Percentiles rank a stretch among this genome's conserved stretches.
phyloP scores from a whole-genome alignment of 148 eudicot genomes.

The Camellia granthamiana region DNA sequence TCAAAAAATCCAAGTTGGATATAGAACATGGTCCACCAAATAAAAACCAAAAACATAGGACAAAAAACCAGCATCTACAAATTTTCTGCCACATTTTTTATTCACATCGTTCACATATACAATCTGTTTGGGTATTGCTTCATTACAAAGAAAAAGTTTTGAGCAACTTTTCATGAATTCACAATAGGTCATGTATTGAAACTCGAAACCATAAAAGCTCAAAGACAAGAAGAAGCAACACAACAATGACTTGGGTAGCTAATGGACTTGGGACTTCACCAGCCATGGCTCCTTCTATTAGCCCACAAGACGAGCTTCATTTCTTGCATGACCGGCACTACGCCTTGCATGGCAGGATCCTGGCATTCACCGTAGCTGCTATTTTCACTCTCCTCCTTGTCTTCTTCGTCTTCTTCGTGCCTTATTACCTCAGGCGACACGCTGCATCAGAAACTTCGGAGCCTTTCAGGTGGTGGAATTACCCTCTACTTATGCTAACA shows the following conservation, averaged over 20 bases:
- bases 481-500: neutral
- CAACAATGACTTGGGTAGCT: neutral
- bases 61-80: too few relatives aligned
- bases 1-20: too few relatives aligned
- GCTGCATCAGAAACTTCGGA: neutral
- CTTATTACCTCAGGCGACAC: neutral
- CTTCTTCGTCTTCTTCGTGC: neutral
- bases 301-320: neutral
- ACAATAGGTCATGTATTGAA: neutral
- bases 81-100: too few relatives aligned
- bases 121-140: too few relatives aligned
- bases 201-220: neutral
- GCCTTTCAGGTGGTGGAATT: neutral
- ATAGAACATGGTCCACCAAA: too few relatives aligned
- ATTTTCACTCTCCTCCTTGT: neutral
- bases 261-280: neutral
- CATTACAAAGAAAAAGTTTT: too few relatives aligned
- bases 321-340: neutral
- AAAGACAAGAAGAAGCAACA: too few relatives aligned
- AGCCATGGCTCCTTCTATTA: neutral
- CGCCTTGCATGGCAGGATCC: neutral
- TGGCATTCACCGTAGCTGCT: neutral
- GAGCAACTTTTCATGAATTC: too few relatives aligned
- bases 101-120: too few relatives aligned
- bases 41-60: too few relatives aligned